phyloP scores from a whole-genome alignment of 2,329 filamentous ascomycete species.

The Fusarium floridanum region DNA sequence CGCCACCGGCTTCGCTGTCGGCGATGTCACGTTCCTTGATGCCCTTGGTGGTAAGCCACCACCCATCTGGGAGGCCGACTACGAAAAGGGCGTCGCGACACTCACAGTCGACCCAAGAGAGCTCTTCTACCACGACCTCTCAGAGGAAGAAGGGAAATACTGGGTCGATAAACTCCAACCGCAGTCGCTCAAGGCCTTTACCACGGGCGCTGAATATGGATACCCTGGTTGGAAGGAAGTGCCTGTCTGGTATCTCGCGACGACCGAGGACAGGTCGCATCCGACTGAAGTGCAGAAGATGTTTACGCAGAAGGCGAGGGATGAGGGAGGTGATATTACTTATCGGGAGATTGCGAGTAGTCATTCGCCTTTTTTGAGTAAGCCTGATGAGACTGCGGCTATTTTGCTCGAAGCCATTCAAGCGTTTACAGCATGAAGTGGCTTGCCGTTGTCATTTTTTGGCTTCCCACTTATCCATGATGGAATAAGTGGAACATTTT shows the following conservation, averaged over 20 bases:
- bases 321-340: slow-evolving; percentile 52
- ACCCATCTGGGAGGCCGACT: slow-evolving; percentile 56
- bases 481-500: neutral
- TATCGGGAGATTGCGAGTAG: slow-evolving; percentile 58
- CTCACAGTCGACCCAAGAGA: slow-evolving; percentile 54
- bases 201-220: slow-evolving; percentile 57
- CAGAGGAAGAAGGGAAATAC: slow-evolving; percentile 55
- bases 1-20: slow-evolving; percentile 57
- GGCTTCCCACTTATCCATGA: too few relatives aligned
- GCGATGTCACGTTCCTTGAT: slow-evolving; percentile 57
- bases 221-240: slow-evolving; percentile 64
- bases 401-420: slow-evolving; percentile 50
- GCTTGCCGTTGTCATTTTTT: neutral
- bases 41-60: slow-evolving; percentile 57
- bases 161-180: slow-evolving; percentile 57
- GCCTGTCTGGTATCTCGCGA: slow-evolving; percentile 61
- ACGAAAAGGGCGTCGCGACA: slow-evolving; percentile 56
- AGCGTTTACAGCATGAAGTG: slow-evolving; percentile 19
- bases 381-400: slow-evolving; percentile 54
- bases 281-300: slow-evolving; percentile 56
- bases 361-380: slow-evolving; percentile 64
- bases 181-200: slow-evolving; percentile 59
- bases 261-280: slow-evolving; percentile 56
- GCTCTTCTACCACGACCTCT: slow-evolving; percentile 65
- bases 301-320: slow-evolving; percentile 54